A percentile compares a stretch with the other conserved stretches of the same genome.
These are phyloP conservation scores for Fusarium austroafricanum DNA, from an alignment of 2,329 filamentous ascomycete genomes.

Conservation along the genomic window DNA sequence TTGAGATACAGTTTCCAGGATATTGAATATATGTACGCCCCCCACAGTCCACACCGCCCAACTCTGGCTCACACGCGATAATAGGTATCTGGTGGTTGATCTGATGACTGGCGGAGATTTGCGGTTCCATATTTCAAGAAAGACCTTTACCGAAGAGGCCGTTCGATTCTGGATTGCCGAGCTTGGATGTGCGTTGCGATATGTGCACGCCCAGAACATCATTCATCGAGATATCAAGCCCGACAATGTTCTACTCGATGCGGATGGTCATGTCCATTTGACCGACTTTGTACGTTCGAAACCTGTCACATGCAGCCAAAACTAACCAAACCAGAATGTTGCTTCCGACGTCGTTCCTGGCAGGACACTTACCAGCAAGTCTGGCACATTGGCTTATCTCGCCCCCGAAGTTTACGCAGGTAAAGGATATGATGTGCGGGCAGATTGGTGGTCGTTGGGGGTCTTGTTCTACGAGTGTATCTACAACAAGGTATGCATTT, in stretches of 20 bases:
- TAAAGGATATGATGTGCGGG: slow-evolving; percentile 87
- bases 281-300: slow-evolving; percentile 86
- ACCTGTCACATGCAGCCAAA: neutral
- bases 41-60: neutral
- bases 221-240: slow-evolving; percentile 93
- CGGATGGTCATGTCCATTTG: slow-evolving; percentile 93
- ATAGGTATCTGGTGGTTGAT: slow-evolving; percentile 95
- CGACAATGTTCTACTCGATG: slow-evolving; percentile 89
- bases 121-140: slow-evolving; percentile 96
- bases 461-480: slow-evolving; percentile 99
- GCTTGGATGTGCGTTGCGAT: slow-evolving; percentile 88
- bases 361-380: slow-evolving; percentile 91
- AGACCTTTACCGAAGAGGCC: slow-evolving; percentile 97
- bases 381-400: slow-evolving; percentile 93
- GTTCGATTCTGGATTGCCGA: slow-evolving; percentile 98
- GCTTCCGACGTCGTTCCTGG: slow-evolving; percentile 90
- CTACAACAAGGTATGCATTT: slow-evolving; percentile 86
- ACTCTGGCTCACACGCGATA: slow-evolving; percentile 33
- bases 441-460: slow-evolving; percentile 98
- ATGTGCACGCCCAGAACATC: slow-evolving; percentile 87
- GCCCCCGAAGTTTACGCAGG: slow-evolving; percentile 95
- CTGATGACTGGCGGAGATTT: slow-evolving; percentile 98
- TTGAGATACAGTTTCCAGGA: slow-evolving; percentile 99
- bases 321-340: slow-evolving; percentile 76
- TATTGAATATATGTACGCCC: slow-evolving; percentile 92